Base-by-base conservation (phyloP, 495 filamentous ascomycete genomes). In the Penicillium antarcticum region DNA sequence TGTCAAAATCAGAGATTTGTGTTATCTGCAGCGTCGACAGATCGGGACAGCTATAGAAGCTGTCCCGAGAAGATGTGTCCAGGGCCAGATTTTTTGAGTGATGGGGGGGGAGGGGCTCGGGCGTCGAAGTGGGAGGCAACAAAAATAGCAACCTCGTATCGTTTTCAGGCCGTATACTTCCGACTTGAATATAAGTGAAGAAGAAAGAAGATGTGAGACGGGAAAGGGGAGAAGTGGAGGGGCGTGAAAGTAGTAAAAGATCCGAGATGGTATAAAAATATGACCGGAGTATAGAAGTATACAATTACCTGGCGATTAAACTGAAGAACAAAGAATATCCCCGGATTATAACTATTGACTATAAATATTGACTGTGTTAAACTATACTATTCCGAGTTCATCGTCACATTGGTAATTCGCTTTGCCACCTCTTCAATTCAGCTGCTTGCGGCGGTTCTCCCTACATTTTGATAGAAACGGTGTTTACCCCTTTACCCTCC, bases 21-120 rank as follows among this genome's bases (percentile, higher is more conserved):
- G 47, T 42, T 49, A 49, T 49, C 37, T 73, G 72, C 57, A 74
- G 63, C 55, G 67, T 61, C 17, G 74, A 74, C 61, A 77, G 68
- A 75, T 77, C 72, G 67, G 72, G 72, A 74, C 72, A 77, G 74
- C 74, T 75, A 64, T 69, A 61, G 55, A 68, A 75, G 74, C 74
- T 75, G 74, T 68, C 70, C 70, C 72, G 68, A 55, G 65, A 63
- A 56, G 68, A 61, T 39, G 65, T 67, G 61, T 70, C 69, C 66
- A 63, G 64, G 71, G 72, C 74, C 74, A 77, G 71, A 60, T 63
- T 77, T 77, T 58, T 69, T 43, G 60, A 57, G 61, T 42, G 46
- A 54, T 58, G 59, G 52, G 56, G 58, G 61, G 60, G 52, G 43
- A 52, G 45, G 50, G 63, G 45, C 57, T 29, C 26, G 26, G 62